These are phyloP conservation scores for Spathaspora sp. DNA, from an alignment of 1,139 yeast species.

Conservation along the genomic window DNA sequence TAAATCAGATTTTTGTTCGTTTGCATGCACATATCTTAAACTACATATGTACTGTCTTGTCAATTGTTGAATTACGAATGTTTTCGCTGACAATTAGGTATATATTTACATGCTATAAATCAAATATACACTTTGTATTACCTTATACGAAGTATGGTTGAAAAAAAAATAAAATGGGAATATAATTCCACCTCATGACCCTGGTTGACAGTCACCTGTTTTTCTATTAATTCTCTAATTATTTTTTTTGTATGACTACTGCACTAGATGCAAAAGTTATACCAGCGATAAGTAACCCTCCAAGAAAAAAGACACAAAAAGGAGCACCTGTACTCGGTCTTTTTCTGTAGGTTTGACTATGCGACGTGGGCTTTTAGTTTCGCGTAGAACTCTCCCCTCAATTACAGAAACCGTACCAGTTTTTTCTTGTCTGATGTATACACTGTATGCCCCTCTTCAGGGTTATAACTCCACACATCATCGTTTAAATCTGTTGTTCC, in stretches of 20 bases:
- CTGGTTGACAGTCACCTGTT: not conserved
- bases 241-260: not conserved
- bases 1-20: too few species aligned
- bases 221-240: not conserved
- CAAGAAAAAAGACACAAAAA: not conserved
- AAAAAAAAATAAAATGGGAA: not conserved
- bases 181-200: not conserved
- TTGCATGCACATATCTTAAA: too few species aligned
- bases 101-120: not conserved
- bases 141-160: not conserved
- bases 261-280: not conserved
- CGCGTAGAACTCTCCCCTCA: not conserved
- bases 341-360: too few species aligned
- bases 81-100: too few species aligned
- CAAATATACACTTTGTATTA: not conserved
- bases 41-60: too few species aligned
- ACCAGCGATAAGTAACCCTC: too few species aligned
- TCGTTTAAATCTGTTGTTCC: slow-evolving; percentile 3
- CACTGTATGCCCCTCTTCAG: slow-evolving; percentile 11
- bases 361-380: not conserved
- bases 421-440: slow-evolving; percentile 3
- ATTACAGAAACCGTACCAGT: slow-evolving; percentile 6
- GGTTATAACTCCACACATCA: slow-evolving; percentile 14
- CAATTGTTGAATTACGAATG: too few species aligned
- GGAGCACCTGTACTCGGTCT: not conserved